These are phyloP conservation scores for Penicillium sp. DNA, from an alignment of 2,329 filamentous ascomycete species.

Conservation along the genomic window DNA sequence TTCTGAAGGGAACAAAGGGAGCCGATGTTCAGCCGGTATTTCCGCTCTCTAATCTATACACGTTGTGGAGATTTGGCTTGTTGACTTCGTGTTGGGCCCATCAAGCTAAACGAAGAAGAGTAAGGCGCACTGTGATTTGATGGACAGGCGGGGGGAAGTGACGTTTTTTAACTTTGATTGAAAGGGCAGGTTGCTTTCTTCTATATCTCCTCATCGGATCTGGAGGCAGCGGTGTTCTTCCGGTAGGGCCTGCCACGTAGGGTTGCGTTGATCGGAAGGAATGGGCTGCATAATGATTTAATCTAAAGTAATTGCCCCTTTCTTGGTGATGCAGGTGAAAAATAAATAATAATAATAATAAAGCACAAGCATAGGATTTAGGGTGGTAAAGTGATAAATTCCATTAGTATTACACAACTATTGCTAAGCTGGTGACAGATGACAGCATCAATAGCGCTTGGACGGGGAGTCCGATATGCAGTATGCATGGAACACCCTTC, in stretches of 20 bases:
- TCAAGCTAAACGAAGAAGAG: background rate
- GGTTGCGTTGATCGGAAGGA: constrained; percentile 1
- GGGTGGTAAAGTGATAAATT: background rate
- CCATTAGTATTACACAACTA: background rate
- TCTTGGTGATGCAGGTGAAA: background rate
- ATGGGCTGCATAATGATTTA: background rate
- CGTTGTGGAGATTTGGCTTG: constrained; percentile 1
- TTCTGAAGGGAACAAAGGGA: background rate
- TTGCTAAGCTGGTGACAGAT: background rate
- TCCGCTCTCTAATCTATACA: background rate
- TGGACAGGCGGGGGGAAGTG: background rate
- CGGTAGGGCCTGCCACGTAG: background rate
- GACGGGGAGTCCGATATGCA: constrained; percentile 7
- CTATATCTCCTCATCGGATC: constrained; percentile 3
- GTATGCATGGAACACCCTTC: constrained; percentile 1
- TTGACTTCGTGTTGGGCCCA: constrained; percentile 1
- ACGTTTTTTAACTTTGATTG: constrained; percentile 1
- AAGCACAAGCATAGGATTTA: background rate
- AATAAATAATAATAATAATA: background rate
- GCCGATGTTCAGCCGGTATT: background rate
- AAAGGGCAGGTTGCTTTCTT: background rate
- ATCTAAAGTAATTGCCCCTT: background rate
- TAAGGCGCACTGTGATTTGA: background rate
- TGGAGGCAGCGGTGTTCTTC: constrained; percentile 8
- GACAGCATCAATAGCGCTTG: constrained; percentile 1